phyloP scores from a whole-genome alignment of 2,329 filamentous ascomycete genomes.

The Hypoxylon sp. region DNA sequence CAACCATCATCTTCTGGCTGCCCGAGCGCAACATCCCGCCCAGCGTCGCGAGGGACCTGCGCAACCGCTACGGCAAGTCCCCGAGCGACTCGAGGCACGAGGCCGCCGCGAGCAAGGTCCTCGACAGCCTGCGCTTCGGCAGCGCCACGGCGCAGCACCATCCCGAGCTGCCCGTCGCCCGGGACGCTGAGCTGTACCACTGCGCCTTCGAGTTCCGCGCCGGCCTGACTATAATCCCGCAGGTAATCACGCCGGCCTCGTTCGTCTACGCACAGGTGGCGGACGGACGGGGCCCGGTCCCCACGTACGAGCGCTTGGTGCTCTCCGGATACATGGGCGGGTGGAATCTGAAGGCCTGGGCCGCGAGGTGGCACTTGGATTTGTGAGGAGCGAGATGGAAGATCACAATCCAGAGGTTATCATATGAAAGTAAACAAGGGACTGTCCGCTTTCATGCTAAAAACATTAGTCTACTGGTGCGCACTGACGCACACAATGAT shows the following conservation, averaged over 20 bases:
- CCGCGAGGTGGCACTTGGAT: neutral
- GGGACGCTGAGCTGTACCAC: neutral
- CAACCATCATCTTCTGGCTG: neutral
- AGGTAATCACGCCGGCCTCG: neutral
- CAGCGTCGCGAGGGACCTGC: neutral
- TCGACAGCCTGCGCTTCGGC: too few species aligned
- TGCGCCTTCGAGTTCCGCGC: neutral
- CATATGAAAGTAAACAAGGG: too few species aligned
- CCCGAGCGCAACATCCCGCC: neutral
- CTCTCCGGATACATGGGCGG: too few species aligned
- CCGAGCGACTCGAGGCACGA: neutral
- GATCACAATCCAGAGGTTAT: too few species aligned
- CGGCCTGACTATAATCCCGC: neutral
- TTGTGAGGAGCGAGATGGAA: too few species aligned
- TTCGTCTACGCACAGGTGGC: neutral
- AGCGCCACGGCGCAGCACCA: too few species aligned
- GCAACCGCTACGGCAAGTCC: neutral
- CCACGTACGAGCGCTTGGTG: neutral
- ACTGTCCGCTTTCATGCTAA: too few species aligned
- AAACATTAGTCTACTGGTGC: neutral
- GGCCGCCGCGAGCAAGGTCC: too few species aligned
- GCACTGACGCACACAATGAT: neutral
- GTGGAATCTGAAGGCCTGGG: neutral
- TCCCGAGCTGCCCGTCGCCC: too few species aligned
- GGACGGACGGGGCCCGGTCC: neutral